A percentile compares a stretch with the other conserved stretches of the same genome.
phyloP scores from a whole-genome alignment of 805 yeast genomes.

The Yarrowia phangngaensis region DNA sequence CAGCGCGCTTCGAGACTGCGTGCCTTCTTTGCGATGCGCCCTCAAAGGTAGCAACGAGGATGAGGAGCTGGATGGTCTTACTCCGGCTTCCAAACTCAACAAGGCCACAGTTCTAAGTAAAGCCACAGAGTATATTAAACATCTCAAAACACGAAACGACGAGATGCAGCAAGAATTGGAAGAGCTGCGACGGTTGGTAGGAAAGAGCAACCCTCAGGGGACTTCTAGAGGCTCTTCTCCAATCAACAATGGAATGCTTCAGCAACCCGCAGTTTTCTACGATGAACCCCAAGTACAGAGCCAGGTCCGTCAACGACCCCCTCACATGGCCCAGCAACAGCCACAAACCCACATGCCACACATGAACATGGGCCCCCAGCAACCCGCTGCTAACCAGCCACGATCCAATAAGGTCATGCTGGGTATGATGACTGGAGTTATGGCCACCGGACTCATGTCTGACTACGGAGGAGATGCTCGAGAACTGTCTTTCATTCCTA shows the following conservation, averaged over 20 bases:
- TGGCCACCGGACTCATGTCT: conserved; percentile 36
- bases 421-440: conserved; percentile 42
- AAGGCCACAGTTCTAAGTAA: conserved; percentile 75
- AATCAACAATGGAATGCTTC: conserved; percentile 9
- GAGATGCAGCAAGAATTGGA: conserved; percentile 51
- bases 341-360: conserved; percentile 21
- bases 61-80: conserved; percentile 62
- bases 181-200: conserved; percentile 35
- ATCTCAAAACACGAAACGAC: conserved; percentile 59
- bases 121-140: conserved; percentile 75
- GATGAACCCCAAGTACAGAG: conserved; percentile 17
- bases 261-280: conserved; percentile 25
- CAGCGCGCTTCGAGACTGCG: conserved; percentile 65
- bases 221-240: conserved; percentile 11
- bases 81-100: conserved; percentile 70
- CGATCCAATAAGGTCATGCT: conserved; percentile 36
- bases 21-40: conserved; percentile 69
- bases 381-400: conserved; percentile 7
- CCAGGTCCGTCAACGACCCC: conserved; percentile 21
- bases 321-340: conserved; percentile 11
- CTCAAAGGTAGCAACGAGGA: conserved; percentile 46
- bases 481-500: conserved; percentile 39
- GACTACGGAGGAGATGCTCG: conserved; percentile 32
- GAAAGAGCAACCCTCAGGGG: conserved; percentile 4
- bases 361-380: conserved; percentile 11